These are phyloP conservation scores for Yamadazyma conglobata DNA, from an alignment of 1,139 yeast genomes.

Conservation along the genomic window DNA sequence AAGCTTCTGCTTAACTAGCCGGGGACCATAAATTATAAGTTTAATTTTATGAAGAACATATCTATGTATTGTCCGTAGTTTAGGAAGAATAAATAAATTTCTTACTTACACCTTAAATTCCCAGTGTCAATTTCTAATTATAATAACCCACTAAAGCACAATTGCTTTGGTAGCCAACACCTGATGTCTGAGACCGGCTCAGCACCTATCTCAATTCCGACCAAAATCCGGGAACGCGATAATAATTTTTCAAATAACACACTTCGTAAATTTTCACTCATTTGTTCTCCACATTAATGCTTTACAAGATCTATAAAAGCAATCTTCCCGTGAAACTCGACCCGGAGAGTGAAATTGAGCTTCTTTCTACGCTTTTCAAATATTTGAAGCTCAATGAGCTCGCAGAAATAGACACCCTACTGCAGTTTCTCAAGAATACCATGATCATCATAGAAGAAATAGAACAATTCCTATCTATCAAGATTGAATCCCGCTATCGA, in stretches of 20 bases:
- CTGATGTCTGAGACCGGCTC: too few species aligned
- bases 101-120: too few species aligned
- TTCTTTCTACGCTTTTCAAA: slow-evolving; percentile 1
- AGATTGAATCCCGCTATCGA: neutral
- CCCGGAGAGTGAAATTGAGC: slow-evolving; percentile 1
- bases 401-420: neutral
- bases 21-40: slow-evolving; percentile 10
- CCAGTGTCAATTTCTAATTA: too few species aligned
- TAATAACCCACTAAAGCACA: too few species aligned
- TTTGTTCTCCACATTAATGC: neutral
- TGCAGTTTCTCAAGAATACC: neutral
- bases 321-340: neutral
- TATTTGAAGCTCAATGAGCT: slow-evolving; percentile 1
- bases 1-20: slow-evolving; percentile 30
- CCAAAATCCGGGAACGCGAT: too few species aligned
- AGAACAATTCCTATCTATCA: neutral
- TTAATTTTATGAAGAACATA: too few species aligned
- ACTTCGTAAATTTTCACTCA: too few species aligned
- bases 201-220: too few species aligned
- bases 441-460: neutral
- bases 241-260: too few species aligned
- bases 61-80: too few species aligned
- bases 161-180: too few species aligned
- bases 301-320: slow-evolving; percentile 2
- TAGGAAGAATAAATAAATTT: too few species aligned